A percentile compares a stretch with the other conserved stretches of the same genome.
Conservation (phyloP, 805 yeast genomes). For the Kodamaea kakaduensis region DNA sequence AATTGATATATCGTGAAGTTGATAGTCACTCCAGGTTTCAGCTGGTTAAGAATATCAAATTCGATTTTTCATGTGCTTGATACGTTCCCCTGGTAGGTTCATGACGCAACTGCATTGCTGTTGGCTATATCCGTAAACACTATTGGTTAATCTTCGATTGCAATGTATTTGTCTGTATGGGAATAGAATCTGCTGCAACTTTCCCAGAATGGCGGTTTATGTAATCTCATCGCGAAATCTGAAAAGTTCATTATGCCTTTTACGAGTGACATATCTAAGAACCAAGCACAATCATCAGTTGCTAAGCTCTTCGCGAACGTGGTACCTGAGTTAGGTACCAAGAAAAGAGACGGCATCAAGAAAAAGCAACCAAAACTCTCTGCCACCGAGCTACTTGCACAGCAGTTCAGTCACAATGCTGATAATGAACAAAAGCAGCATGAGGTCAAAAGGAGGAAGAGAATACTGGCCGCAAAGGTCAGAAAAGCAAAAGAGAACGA, state of each 20-base stretch:
- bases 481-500: slow-evolving; percentile 26
- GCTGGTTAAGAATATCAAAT: too few relatives aligned
- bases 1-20: too few relatives aligned
- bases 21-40: too few relatives aligned
- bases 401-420: slow-evolving; percentile 8
- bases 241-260: slow-evolving; percentile 17
- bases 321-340: slow-evolving; percentile 14
- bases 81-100: too few relatives aligned
- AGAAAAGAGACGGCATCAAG: not conserved
- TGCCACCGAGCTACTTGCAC: slow-evolving; percentile 13
- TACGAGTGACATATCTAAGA: slow-evolving; percentile 17
- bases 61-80: too few relatives aligned
- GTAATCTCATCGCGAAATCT: slow-evolving; percentile 5
- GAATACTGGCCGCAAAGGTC: slow-evolving; percentile 16
- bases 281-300: slow-evolving; percentile 23
- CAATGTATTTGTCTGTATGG: too few relatives aligned
- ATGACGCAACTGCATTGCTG: too few relatives aligned
- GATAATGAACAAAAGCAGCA: slow-evolving; percentile 9
- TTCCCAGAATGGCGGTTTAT: not conserved
- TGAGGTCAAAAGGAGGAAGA: slow-evolving; percentile 8
- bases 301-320: slow-evolving; percentile 22
- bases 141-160: too few relatives aligned
- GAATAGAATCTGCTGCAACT: not conserved
- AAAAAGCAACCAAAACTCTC: slow-evolving; percentile 8
- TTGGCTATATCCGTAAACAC: too few relatives aligned